Base-by-base conservation (phyloP, 495 filamentous ascomycete species). In the Penicillium antarcticum region DNA sequence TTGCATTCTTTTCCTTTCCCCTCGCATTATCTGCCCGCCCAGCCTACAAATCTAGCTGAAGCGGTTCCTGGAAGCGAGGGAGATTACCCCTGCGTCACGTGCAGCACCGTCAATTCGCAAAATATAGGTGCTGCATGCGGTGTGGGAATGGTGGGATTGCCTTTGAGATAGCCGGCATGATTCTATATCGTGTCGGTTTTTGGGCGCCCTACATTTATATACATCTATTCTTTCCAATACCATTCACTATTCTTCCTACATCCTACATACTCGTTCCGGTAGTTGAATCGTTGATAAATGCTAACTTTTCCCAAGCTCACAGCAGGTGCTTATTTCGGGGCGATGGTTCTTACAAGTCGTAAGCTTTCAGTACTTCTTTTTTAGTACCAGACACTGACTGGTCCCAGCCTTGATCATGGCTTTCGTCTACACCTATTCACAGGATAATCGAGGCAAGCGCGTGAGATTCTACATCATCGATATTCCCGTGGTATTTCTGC, bases 1-100 rank as follows among this genome's bases (percentile, higher is more conserved):
- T 40, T 45, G 21, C 21, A 5, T 23, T 23, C 48, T 52, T 56
- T 57, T 39, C 26, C 57, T 56, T 51, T 44, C 52, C 86, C 88
- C 87, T 92, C 89, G 79, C 78, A 87, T 86, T 89, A 88, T 87
- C 92, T 97, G 91, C 92, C 89, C 92, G 91, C 82, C 82, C 89
- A 91, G 91, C 80, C 80, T 70, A 68, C 48, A 68, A 61, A 49
- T 49, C 71, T 84, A 84, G 80, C 89, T 92, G 88, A 84, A 80
- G 84, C 90, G 91, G 89, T 96, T 96, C 91, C 91, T 95, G 88
- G 81, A 90, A 86, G 74, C 78, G 91, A 96, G 92, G 92, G 80
- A 97, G 89, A 97, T 87, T 79, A 86, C 87, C 90, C 87, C 83
- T 86, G 81, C 82, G 82, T 79, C 80, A 73, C 79, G 76, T 71